Evolutionary conservation across 805 yeast genomes (phyloP), one percentile per base, ranked within the genome.

Genomic region (Myxozyma nipponensis): DNA sequence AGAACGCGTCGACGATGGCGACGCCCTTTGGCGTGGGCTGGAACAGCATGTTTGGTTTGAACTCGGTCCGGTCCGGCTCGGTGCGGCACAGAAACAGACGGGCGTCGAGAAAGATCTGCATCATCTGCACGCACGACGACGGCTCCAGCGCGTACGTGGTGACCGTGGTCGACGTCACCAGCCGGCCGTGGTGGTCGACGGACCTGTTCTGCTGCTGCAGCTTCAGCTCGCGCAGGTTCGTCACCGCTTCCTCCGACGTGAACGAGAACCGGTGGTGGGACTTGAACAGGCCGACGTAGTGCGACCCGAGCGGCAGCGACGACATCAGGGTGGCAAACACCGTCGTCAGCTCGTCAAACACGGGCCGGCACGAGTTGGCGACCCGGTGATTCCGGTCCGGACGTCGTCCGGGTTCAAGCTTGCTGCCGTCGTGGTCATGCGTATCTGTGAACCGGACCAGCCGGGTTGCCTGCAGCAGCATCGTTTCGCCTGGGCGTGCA

Each of bases 21-120:
- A 88, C 80, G 1, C 97, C 98, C 62, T 91, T 91, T 0, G 97
- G 89, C 0, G 96, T 87, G 3, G 96, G 95, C 63, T 91, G 97
- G 22, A 47, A 45, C 24, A 54, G 54, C 48, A 41, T 34, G 9
- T 34, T 30, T 6, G 22, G 30, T 22, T 39, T 40, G 45, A 54
- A 53, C 39, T 36, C 34, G 28, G 26, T 19, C 25, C 18, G 9
- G 17, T 44, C 50, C 10, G 44, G 47, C 18, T 43, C 40, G 25
- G 48, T 54, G 5, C 45, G 48, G 46, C 58, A 52, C 18, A 39
- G 40, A 15, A 54, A 35, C 15, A 54, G 38, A 6, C 46, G 45
- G 4, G 58, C 58, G 32, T 44, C 48, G 7, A 54, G 35, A 23
- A 51, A 54, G 15, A 30, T 17, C 35, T 52, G 53, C 45, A 52